Conservation (phyloP, 2,329 filamentous ascomycete species). For the Calonectria henricotiae region DNA sequence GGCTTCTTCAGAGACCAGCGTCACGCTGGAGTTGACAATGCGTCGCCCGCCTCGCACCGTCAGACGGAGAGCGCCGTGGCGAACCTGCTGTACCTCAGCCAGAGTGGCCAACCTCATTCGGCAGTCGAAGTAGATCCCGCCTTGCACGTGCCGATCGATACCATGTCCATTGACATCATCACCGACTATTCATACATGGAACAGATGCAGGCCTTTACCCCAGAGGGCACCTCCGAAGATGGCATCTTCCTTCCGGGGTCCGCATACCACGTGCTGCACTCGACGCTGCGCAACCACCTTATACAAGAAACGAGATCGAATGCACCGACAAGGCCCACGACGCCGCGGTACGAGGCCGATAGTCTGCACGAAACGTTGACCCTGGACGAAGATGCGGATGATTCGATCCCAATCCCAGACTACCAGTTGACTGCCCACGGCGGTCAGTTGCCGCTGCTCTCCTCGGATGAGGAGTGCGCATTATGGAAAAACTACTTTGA, state of each 20-base stretch:
- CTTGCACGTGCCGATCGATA: constrained; percentile 44
- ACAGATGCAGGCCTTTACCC: constrained; percentile 54
- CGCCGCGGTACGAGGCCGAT: constrained; percentile 45
- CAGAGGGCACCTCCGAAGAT: constrained; percentile 56
- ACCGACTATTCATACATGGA: constrained; percentile 51
- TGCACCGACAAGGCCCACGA: constrained; percentile 55
- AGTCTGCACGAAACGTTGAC: constrained; percentile 22
- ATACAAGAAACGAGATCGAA: constrained; percentile 63
- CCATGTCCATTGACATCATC: constrained; percentile 40
- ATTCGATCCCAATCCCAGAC: constrained; percentile 39
- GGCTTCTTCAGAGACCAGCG: constrained; percentile 35
- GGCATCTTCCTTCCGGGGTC: constrained; percentile 67
- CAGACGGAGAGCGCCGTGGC: constrained; percentile 59
- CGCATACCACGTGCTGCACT: constrained; percentile 65
- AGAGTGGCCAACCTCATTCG: constrained; percentile 50
- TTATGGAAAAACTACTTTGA: constrained; percentile 63
- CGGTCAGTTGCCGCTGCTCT: constrained; percentile 40
- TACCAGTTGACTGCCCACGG: constrained; percentile 38
- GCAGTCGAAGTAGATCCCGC: constrained; percentile 45
- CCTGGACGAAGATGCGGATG: constrained; percentile 36
- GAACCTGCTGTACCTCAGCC: constrained; percentile 57
- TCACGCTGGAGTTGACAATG: constrained; percentile 30
- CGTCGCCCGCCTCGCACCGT: constrained; percentile 48
- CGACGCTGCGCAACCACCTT: constrained; percentile 63
- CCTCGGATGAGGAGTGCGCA: constrained; percentile 54